Evolutionary conservation across 352 stramenopile genomes (phyloP).

Genomic region (Globisporangium cederbergense): DNA sequence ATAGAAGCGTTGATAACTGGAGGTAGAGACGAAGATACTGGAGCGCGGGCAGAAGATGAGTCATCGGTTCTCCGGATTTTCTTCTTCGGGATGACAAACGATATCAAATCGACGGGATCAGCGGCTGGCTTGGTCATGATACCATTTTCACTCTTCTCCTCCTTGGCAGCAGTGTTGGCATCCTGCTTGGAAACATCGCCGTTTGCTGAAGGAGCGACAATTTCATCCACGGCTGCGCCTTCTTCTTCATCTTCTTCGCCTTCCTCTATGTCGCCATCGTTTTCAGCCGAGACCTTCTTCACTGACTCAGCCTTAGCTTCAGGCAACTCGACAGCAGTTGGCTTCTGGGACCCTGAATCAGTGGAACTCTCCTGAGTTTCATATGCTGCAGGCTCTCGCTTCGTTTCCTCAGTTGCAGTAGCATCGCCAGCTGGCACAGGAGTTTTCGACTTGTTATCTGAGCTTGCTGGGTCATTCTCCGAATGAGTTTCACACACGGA

Average conservation of each 20-base stretch:
- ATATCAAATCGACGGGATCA: slow-evolving; percentile 23
- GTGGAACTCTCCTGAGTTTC: not conserved
- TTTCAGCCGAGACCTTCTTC: not conserved
- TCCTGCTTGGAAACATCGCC: not conserved
- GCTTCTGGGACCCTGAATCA: not conserved
- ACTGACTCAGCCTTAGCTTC: not conserved
- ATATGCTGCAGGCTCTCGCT: not conserved
- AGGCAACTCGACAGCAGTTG: not conserved
- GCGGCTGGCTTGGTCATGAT: not conserved
- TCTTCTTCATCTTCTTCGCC: slow-evolving; percentile 13
- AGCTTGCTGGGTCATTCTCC: not conserved
- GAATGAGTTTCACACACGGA: not conserved
- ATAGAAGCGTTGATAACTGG: slow-evolving; percentile 2
- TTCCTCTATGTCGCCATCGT: slow-evolving; percentile 3
- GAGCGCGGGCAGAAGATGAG: not conserved
- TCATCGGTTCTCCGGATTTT: slow-evolving; percentile 16
- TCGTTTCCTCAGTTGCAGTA: not conserved
- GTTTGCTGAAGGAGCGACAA: not conserved
- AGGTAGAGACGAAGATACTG: not conserved
- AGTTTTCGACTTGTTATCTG: not conserved
- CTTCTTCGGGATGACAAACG: slow-evolving; percentile 48
- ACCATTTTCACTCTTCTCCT: not conserved
- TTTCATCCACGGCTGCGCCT: not conserved
- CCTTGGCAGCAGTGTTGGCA: not conserved
- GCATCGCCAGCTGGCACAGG: not conserved